phyloP scores from a whole-genome alignment of 2,329 filamentous ascomycete species.

The Ophiosphaerella narmari region DNA sequence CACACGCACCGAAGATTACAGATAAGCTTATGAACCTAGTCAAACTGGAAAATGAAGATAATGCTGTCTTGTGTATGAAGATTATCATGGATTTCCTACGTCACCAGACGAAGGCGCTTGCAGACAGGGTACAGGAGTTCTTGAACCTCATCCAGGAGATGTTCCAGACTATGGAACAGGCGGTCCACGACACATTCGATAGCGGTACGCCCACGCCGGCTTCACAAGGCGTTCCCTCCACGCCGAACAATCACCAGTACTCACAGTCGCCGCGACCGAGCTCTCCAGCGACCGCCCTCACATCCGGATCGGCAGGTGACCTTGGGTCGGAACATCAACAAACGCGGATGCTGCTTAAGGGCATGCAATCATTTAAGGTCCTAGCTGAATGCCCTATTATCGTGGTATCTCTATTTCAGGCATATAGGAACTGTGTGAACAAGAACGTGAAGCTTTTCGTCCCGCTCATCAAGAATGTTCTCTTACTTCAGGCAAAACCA shows the following conservation, averaged over 20 bases:
- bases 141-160: constrained; percentile 91
- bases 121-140: constrained; percentile 85
- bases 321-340: constrained; percentile 83
- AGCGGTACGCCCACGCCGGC: constrained; percentile 64
- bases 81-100: constrained; percentile 96
- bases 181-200: constrained; percentile 94
- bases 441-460: constrained; percentile 91
- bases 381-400: constrained; percentile 98
- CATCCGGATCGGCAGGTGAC: constrained; percentile 71
- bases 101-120: constrained; percentile 82
- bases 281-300: constrained; percentile 83
- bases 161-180: constrained; percentile 91
- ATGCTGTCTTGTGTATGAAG: constrained; percentile 97
- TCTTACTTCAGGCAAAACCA: constrained; percentile 86
- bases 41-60: constrained; percentile 94
- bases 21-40: constrained; percentile 89
- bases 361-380: constrained; percentile 99
- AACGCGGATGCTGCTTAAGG: constrained; percentile 79
- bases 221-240: constrained; percentile 64
- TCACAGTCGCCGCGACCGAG: constrained; percentile 89
- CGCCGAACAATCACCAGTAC: constrained; percentile 64
- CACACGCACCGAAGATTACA: constrained; percentile 84
- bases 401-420: constrained; percentile 96
- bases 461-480: constrained; percentile 87
- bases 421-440: constrained; percentile 78